Base-by-base conservation (phyloP, 129 eudicot species). In the Lonicera japonica region DNA sequence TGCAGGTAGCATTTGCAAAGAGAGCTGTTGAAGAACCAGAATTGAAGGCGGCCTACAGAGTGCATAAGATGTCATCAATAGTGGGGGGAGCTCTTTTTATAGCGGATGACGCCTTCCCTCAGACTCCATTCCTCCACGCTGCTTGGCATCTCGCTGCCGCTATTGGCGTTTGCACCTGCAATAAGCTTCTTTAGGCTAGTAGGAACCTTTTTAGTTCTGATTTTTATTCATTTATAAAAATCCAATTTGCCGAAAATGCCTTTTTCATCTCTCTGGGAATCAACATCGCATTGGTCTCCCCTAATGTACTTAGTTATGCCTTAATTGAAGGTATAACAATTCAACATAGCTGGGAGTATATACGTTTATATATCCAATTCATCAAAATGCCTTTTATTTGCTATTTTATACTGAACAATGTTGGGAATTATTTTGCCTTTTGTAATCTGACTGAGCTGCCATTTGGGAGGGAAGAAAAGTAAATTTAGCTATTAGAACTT, bases 91-190 rank as follows among this genome's bases (percentile, higher is more conserved):
- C 72, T 0, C 78, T 92, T 4, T 92, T 92, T 51, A 76, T 92
- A 19, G 96, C 96, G 0, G 98, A 92, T 67, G 96, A 87, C 75
- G 70, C 78, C 21, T 79, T 84, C 69, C 96, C 96, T 1, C 65
- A 85, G 25, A 85, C 84, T 39, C 95, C 98, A 1, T 92, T 71
- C 74, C 84, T 92, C 68, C 98, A 92, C 80, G 98, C 96, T 22
- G 98, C 81, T 36, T 92, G 98, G 98, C 98, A 92, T 81, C 83
- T 92, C 58, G 96, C 98, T 65, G 98, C 98, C 51, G 95, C 98
- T 47, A 64, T 85, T 47, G 96, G 88, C 21, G 96, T 87, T 69
- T 51, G 88, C 60, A 83, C 98, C 63, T 92, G 98, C 64, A 87
- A 92, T 77, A 92, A 85, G 86, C 96, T 92, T 67, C 83, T 92